Evolutionary conservation across 257 asterid species (phyloP).

Genomic region (Salvia hispanica): DNA sequence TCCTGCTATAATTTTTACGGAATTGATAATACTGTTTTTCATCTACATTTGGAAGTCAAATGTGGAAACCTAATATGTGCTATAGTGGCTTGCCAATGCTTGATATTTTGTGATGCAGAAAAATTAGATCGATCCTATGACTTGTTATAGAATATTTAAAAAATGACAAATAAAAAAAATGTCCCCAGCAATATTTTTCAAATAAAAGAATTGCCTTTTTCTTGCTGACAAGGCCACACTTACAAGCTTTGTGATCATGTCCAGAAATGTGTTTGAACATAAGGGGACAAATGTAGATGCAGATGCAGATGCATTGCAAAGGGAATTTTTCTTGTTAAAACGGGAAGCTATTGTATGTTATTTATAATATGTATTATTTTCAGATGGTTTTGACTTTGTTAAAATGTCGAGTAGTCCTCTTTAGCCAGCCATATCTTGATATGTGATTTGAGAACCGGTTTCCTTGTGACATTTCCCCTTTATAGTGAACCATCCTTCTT

Average conservation of each 20-base stretch:
- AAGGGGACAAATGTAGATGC: not conserved
- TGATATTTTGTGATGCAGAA: not conserved
- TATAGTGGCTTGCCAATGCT: conserved; percentile 5
- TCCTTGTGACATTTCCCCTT: not conserved
- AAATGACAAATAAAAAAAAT: not conserved
- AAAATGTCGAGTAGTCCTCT: not conserved
- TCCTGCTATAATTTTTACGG: not conserved
- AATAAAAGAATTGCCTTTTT: not conserved
- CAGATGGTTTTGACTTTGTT: not conserved
- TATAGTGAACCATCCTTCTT: not conserved
- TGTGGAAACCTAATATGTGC: not conserved
- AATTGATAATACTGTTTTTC: not conserved
- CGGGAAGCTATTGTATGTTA: not conserved
- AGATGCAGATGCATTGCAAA: not conserved
- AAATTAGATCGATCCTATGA: not conserved
- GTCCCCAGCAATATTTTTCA: not conserved
- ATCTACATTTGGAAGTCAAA: conserved; percentile 20
- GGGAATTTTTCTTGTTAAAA: not conserved
- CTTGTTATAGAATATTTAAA: not conserved
- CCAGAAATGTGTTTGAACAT: not conserved
- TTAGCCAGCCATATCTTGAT: not conserved
- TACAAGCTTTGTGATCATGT: not conserved
- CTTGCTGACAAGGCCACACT: not conserved
- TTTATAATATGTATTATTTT: not conserved
- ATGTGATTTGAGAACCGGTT: not conserved